Evolutionary conservation across 2,329 filamentous ascomycete species (phyloP), one percentile per base, ranked within the genome.

Genomic region (Arthroderma uncinatum): DNA sequence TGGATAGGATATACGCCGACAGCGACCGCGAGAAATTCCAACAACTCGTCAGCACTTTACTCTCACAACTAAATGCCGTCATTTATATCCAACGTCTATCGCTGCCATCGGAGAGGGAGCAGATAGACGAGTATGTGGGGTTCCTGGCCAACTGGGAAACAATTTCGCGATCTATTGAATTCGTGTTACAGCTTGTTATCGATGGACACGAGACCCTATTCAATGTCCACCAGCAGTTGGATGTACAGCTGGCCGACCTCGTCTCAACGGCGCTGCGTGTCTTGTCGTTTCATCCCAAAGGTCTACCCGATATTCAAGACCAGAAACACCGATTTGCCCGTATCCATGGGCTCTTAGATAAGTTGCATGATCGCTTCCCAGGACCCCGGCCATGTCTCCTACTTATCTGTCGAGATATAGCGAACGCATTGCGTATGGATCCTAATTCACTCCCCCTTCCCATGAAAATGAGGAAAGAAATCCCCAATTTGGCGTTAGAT

Each of bases 121-220:
- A 71, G 40, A 55, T 68, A 1, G 70, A 70, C 40, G 68, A 66
- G 60, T 71, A 73, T 60, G 62, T 74, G 12, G 71, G 72, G 4
- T 70, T 70, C 55, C 63, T 75, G 9, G 69, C 67, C 0, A 73
- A 70, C 59, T 75, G 72, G 73, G 72, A 75, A 58, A 67, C 72
- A 42, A 68, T 69, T 9, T 56, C 72, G 53, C 66, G 73, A 19
- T 65, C 66, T 9, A 63, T 74, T 5, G 73, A 74, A 58, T 70
- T 73, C 59, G 65, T 71, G 4, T 64, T 74, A 16, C 70, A 73
- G 58, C 64, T 66, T 33, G 58, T 74, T 16, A 61, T 65, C 16
- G 72, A 74, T 37, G 67, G 68, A n/a, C 66, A 70, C 21, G 71
- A 74, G 39, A 64, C 54, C 34, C 62, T 73, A 14, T 70, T 67